Evolutionary conservation across 345 rosid species (phyloP).

Genomic region (Odontarrhena argentea): DNA sequence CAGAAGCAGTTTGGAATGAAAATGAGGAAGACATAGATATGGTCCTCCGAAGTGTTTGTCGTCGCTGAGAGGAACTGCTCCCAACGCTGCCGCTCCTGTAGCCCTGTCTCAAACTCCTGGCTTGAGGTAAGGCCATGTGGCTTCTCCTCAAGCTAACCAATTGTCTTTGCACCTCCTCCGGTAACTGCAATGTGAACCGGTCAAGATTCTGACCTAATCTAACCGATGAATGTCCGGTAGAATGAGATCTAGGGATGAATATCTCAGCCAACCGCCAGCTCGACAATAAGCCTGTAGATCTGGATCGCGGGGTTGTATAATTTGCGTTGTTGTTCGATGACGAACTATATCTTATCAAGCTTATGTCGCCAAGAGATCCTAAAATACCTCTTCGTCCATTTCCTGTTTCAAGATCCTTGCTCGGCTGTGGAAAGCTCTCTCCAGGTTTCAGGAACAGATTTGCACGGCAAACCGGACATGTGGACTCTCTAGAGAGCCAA

Average conservation of each 20-base stretch:
- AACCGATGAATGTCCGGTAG: slow-evolving; percentile 63
- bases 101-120: slow-evolving; percentile 57
- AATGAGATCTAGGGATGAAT: slow-evolving; percentile 59
- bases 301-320: slow-evolving; percentile 45
- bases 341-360: slow-evolving; percentile 17
- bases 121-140: slow-evolving; percentile 56
- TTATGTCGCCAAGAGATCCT: slow-evolving; percentile 24
- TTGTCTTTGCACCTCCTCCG: slow-evolving; percentile 56
- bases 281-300: slow-evolving; percentile 51
- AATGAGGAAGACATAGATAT: slow-evolving; percentile 23
- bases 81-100: slow-evolving; percentile 45
- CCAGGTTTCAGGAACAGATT: slow-evolving; percentile 24
- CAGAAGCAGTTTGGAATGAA: slow-evolving; percentile 25
- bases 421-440: slow-evolving; percentile 30
- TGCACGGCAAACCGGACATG: slow-evolving; percentile 83
- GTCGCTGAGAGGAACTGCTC: slow-evolving; percentile 14
- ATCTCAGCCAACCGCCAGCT: slow-evolving; percentile 46
- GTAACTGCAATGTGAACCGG: slow-evolving; percentile 67
- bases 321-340: slow-evolving; percentile 25
- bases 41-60: not conserved
- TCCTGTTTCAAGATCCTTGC: slow-evolving; percentile 38
- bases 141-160: slow-evolving; percentile 47
- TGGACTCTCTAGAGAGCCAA: slow-evolving; percentile 64
- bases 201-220: slow-evolving; percentile 56
- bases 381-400: not conserved